Percentiles rank a stretch among this genome's conserved stretches.
Evolutionary conservation across 768 basidiomycete species (phyloP).

Genomic region (Gloeopeniophorella convolvens): DNA sequence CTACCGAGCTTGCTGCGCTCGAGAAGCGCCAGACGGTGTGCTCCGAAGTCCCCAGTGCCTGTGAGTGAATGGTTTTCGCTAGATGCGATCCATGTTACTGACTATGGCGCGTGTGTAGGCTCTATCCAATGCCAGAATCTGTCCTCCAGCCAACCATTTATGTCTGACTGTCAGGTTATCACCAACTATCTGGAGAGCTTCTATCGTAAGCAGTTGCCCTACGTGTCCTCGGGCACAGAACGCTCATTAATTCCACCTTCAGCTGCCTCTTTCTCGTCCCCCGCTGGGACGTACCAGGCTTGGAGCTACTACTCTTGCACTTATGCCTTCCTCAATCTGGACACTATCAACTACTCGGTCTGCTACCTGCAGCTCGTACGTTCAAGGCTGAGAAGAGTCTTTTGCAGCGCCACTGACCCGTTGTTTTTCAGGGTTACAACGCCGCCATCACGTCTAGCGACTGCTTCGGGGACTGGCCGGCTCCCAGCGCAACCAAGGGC

Average conservation of each 20-base stretch:
- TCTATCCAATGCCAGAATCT: too few relatives aligned
- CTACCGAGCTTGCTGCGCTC: too few relatives aligned
- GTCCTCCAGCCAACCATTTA: not conserved
- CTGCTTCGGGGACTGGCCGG: not conserved
- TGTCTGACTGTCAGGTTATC: not conserved
- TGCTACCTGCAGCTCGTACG: not conserved
- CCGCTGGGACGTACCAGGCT: not conserved
- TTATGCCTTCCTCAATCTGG: not conserved
- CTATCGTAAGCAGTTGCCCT: not conserved
- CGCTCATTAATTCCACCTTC: too few relatives aligned
- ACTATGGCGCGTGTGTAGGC: too few relatives aligned
- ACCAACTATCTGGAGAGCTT: not conserved
- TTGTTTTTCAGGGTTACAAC: not conserved
- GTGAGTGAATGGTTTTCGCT: too few relatives aligned
- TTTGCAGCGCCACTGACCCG: not conserved
- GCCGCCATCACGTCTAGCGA: not conserved
- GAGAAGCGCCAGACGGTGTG: not conserved
- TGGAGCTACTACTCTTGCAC: not conserved
- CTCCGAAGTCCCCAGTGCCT: too few relatives aligned
- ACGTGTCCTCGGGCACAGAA: too few relatives aligned
- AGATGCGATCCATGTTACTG: too few relatives aligned
- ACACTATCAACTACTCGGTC: not conserved
- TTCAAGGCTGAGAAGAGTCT: not conserved
- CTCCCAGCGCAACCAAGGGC: not conserved
- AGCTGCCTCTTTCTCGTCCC: too few relatives aligned